These are phyloP conservation scores for Phaeosphaeria sp. DNA, from an alignment of 2,329 filamentous ascomycete genomes.

Conservation along the genomic window DNA sequence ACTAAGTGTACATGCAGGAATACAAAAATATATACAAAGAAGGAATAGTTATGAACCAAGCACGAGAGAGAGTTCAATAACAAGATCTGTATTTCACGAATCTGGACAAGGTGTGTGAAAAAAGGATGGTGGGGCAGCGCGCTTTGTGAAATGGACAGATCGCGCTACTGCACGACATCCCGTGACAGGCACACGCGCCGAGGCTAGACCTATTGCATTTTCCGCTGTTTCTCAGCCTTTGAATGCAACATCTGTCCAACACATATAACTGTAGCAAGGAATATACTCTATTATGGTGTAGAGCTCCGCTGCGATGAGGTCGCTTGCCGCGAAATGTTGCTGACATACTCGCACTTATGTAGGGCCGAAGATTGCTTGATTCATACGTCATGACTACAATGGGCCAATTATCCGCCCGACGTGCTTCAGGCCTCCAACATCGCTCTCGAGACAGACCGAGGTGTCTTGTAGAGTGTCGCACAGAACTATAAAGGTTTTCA, in stretches of 20 bases:
- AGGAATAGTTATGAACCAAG: not conserved
- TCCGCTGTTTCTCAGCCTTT: not conserved
- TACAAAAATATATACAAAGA: not conserved
- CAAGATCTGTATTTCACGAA: not conserved
- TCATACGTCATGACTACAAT: not conserved
- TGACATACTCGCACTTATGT: not conserved
- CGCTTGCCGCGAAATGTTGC: not conserved
- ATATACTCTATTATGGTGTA: not conserved
- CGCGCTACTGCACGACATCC: slow-evolving; percentile 37
- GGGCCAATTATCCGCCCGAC: not conserved
- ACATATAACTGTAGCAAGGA: not conserved
- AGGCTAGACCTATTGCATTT: slow-evolving; percentile 1
- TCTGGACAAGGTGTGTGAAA: slow-evolving; percentile 7
- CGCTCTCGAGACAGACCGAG: not conserved
- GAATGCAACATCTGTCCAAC: not conserved
- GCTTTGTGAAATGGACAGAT: slow-evolving; percentile 10
- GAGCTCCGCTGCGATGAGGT: not conserved
- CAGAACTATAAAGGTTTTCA: not conserved
- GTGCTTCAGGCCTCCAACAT: not conserved
- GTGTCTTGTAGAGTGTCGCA: not conserved
- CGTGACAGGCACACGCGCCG: slow-evolving; percentile 27
- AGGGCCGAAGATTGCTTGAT: not conserved
- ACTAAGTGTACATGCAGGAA: not conserved
- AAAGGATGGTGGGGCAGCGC: slow-evolving; percentile 17
- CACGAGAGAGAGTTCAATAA: not conserved